Evolutionary conservation across 2,329 filamentous ascomycete genomes (phyloP), one percentile per base, ranked within the genome.

Genomic region (Colletotrichum sp.): DNA sequence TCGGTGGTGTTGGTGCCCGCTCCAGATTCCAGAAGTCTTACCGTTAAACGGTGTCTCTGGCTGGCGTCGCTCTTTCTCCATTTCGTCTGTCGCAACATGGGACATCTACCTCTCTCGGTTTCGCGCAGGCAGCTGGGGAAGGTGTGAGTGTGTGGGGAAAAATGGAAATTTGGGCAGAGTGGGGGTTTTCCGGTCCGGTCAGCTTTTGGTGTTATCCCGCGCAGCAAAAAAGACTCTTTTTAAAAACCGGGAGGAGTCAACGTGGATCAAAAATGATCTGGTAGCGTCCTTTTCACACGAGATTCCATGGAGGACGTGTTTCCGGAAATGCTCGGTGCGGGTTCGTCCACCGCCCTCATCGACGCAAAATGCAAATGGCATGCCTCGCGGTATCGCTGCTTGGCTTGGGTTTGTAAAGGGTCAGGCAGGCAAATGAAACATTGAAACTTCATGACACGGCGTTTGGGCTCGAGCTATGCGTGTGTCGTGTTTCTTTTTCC

Each of bases 21-120:
- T 91, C 96, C 85, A 94, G 96, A 86, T 98, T 95, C 96, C 96
- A 98, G 91, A 98, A 98, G 91, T 98, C 96, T 81, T 98, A 98
- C 93, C 95, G 96, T 96, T 98, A 96, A 95, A 82, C 63, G 63
- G 70, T 66, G 24, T 34, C 62, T 77, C 16, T 63, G 62, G 55
- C 54, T 66, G 55, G 54, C 34, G 65, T 63, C 63, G 68, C 38
- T 66, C 58, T 70, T 70, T 63, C 68, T 62, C 34, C n/a, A 51
- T 8, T 51, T 51, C 7, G 43, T 29, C 34, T 62, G 34, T 55
- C 65, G 55, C n/a, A 3, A 11, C 43, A 51, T 51, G 43, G 43
- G 43, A 51, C 6, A 51, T 13, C 43, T 51, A 51, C 43, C 43
- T 51, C n/a, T 51, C 6, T 16, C 18, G n/a, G 43, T 51, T 3